Evolutionary conservation across 371 early-diverging fungal species (phyloP).

Genomic region (Mycotypha africana): DNA sequence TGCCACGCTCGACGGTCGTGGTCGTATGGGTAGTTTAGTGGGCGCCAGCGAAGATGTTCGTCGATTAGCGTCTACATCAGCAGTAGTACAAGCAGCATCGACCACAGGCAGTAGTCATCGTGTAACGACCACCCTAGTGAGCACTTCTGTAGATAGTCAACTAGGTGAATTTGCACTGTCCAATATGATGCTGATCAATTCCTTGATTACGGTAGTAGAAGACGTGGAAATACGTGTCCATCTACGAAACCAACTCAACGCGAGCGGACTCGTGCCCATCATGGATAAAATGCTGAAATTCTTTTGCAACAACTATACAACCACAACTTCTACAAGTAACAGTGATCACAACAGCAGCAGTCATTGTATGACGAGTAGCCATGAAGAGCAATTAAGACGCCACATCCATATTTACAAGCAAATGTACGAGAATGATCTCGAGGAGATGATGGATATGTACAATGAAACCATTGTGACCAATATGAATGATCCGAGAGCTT

Average conservation of each 20-base stretch:
- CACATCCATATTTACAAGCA: conserved; percentile 74
- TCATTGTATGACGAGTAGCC: too few species aligned
- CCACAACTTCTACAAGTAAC: too few species aligned
- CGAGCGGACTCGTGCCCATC: conserved; percentile 64
- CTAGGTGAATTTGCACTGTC: conserved; percentile 76
- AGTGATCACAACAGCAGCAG: too few species aligned
- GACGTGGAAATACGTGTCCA: conserved; percentile 76
- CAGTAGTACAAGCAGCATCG: too few species aligned
- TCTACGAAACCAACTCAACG: conserved; percentile 71
- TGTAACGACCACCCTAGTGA: too few species aligned
- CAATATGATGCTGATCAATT: conserved; percentile 81
- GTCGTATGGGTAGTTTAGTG: conserved; percentile 76
- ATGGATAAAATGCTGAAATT: conserved; percentile 73
- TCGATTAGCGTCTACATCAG: conserved; percentile 53
- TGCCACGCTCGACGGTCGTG: conserved; percentile 74
- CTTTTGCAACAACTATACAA: too few species aligned
- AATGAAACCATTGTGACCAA: conserved; percentile 70
- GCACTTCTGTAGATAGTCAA: conserved; percentile 63
- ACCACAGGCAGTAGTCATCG: too few species aligned
- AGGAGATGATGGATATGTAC: conserved; percentile 72
- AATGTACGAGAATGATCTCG: conserved; percentile 72
- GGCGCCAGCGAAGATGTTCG: conserved; percentile 75
- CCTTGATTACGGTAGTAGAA: conserved; percentile 70
- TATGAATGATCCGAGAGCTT: conserved; percentile 78
- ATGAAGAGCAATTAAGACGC: conserved; percentile 55